phyloP scores from a whole-genome alignment of 805 yeast genomes.

The Limtongia smithiae region DNA sequence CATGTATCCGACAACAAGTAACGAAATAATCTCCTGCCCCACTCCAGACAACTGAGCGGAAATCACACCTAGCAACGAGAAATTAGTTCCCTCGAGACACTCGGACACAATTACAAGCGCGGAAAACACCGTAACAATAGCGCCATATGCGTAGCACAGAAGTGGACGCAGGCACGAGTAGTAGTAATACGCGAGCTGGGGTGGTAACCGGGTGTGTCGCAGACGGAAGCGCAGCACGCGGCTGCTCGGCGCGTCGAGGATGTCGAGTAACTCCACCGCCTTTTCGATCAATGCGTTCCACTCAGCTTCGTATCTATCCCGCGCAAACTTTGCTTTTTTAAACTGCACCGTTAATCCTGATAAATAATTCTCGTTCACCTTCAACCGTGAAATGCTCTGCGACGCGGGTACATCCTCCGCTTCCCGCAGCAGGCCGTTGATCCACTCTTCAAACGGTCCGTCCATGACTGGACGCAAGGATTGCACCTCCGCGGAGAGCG shows the following conservation, averaged over 20 bases:
- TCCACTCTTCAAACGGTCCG: conserved; percentile 60
- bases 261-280: conserved; percentile 56
- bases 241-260: conserved; percentile 43
- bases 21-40: conserved; percentile 42
- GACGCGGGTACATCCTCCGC: conserved; percentile 28
- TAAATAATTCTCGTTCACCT: conserved; percentile 44
- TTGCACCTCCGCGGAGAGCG: conserved; percentile 56
- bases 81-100: conserved; percentile 61
- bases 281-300: conserved; percentile 50
- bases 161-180: conserved; percentile 48
- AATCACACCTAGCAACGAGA: conserved; percentile 57
- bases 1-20: conserved; percentile 60
- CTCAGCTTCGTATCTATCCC: conserved; percentile 54
- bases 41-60: conserved; percentile 41
- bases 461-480: conserved; percentile 49
- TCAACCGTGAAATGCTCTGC: conserved; percentile 27
- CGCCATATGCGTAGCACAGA: conserved; percentile 44
- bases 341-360: conserved; percentile 51
- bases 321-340: conserved; percentile 50
- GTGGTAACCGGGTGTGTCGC: conserved; percentile 37
- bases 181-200: conserved; percentile 43
- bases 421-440: conserved; percentile 48
- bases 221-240: conserved; percentile 35
- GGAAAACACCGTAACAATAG: conserved; percentile 46
- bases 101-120: conserved; percentile 67